Conservation (phyloP, 1,284 basidiomycete genomes). For the Malassezia slooffiae region DNA sequence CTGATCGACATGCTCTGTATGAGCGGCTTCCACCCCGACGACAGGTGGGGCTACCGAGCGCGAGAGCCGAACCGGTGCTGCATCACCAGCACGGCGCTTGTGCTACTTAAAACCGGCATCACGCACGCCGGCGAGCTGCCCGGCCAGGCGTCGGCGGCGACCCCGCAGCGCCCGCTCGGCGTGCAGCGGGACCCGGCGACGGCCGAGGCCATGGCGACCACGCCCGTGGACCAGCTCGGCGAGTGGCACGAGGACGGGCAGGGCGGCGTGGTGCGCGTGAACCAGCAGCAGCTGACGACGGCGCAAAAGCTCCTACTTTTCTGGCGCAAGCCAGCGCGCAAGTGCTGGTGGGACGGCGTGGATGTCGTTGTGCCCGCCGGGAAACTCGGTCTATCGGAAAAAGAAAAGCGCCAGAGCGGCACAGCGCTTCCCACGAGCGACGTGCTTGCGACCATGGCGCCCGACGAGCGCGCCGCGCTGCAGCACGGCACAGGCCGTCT, state of each 20-base stretch:
- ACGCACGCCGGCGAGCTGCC: constrained; percentile 58
- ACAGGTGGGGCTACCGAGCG: constrained; percentile 93
- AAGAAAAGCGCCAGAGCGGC: not conserved
- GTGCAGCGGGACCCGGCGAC: constrained; percentile 9
- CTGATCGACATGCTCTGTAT: constrained; percentile 99
- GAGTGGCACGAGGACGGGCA: constrained; percentile 19
- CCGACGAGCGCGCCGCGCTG: constrained; percentile 32
- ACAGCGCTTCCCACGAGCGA: not conserved
- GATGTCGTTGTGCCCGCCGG: constrained; percentile 63
- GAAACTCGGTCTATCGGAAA: constrained; percentile 1
- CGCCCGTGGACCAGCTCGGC: constrained; percentile 9
- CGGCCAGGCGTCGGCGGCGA: constrained; percentile 2
- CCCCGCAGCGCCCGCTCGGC: constrained; percentile 7
- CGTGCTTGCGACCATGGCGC: constrained; percentile 26
- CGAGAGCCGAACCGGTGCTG: constrained; percentile 89
- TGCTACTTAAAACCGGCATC: constrained; percentile 93
- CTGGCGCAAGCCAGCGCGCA: constrained; percentile 96
- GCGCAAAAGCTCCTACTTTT: constrained; percentile 94
- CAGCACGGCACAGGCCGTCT: constrained; percentile 32
- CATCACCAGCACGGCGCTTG: constrained; percentile 93
- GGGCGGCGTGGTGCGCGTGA: constrained; percentile 51
- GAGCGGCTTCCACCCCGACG: constrained; percentile 93
- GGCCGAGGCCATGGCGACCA: constrained; percentile 18
- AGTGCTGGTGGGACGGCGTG: constrained; percentile 99
- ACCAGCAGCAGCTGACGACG: constrained; percentile 85